A percentile compares a stretch with the other conserved stretches of the same genome.
Conservation (phyloP, 2,329 filamentous ascomycete genomes). For the Didymella sp. region DNA sequence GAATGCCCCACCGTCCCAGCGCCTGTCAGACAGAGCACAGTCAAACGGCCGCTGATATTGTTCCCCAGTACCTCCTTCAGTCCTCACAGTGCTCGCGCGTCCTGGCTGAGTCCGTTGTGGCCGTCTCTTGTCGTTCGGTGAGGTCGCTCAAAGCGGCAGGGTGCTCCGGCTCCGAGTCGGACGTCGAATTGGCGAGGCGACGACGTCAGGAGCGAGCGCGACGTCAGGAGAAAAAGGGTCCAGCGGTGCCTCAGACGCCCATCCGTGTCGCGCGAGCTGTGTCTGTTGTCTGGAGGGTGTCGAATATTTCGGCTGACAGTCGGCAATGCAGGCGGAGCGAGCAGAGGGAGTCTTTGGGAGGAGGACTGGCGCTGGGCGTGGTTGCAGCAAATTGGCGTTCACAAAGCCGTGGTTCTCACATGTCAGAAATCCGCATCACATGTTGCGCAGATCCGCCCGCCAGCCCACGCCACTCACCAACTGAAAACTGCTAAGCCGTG, state of each 20-base stretch:
- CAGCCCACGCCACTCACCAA: constrained; percentile 25
- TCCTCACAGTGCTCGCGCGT: not conserved
- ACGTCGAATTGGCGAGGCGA: constrained; percentile 21
- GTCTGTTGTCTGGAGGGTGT: not conserved
- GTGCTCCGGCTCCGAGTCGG: constrained; percentile 20
- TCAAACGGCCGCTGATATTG: not conserved
- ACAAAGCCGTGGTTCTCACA: constrained; percentile 33
- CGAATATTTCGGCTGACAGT: constrained; percentile 1
- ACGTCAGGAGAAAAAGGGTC: constrained; percentile 3
- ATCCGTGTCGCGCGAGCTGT: constrained; percentile 4
- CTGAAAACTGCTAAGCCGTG: constrained; percentile 19
- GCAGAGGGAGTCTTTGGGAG: constrained; percentile 13
- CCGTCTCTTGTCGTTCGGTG: constrained; percentile 14
- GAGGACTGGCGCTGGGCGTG: constrained; percentile 1
- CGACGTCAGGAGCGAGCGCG: constrained; percentile 22
- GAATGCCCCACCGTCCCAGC: constrained; percentile 4
- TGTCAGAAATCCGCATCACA: constrained; percentile 31
- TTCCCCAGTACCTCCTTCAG: not conserved
- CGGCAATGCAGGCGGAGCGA: constrained; percentile 16
- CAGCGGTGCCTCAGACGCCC: constrained; percentile 11
- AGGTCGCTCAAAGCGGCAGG: constrained; percentile 25
- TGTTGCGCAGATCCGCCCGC: constrained; percentile 21
- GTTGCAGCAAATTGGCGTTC: constrained; percentile 29
- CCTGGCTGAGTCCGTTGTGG: not conserved
- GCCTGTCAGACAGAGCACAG: constrained; percentile 4